Evolutionary conservation across 257 asterid genomes (phyloP).

Genomic region (Scutellaria barbata): DNA sequence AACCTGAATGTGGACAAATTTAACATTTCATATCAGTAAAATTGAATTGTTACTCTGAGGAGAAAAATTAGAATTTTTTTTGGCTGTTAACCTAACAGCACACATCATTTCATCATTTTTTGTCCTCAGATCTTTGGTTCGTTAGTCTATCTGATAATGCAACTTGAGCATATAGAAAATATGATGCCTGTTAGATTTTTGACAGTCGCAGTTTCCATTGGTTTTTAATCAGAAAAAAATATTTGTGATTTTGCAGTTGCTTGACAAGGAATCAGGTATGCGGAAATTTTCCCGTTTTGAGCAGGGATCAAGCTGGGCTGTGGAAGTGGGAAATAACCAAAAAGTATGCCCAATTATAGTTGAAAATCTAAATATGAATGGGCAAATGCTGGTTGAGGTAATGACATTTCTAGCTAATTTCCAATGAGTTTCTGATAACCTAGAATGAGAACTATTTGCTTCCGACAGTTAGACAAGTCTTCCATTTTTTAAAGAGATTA

Average conservation of each 20-base stretch:
- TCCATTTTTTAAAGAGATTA: conserved; percentile 10
- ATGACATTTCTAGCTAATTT: conserved; percentile 8
- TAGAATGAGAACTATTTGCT: conserved; percentile 10
- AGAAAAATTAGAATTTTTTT: neutral
- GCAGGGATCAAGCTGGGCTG: conserved; percentile 98
- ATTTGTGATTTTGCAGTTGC: conserved; percentile 59
- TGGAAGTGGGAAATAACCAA: conserved; percentile 85
- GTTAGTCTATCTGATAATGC: neutral
- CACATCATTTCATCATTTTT: conserved; percentile 21
- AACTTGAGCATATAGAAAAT: conserved; percentile 17
- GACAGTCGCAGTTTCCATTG: conserved; percentile 10
- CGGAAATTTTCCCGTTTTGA: conserved; percentile 62
- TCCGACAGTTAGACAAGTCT: conserved; percentile 10
- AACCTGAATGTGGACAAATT: conserved; percentile 1
- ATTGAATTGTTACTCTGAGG: neutral
- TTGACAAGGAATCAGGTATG: conserved; percentile 69
- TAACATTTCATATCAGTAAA: neutral
- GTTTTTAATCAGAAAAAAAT: conserved; percentile 31
- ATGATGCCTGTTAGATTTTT: conserved; percentile 3
- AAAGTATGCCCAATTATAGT: conserved; percentile 86
- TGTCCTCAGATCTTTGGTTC: neutral
- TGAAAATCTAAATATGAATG: conserved; percentile 79
- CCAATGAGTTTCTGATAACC: conserved; percentile 12
- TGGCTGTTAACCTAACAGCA: neutral
- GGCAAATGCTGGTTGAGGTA: conserved; percentile 96